Conservation (phyloP, 1,284 basidiomycete species). For the Cutaneotrichosporon sp. region DNA sequence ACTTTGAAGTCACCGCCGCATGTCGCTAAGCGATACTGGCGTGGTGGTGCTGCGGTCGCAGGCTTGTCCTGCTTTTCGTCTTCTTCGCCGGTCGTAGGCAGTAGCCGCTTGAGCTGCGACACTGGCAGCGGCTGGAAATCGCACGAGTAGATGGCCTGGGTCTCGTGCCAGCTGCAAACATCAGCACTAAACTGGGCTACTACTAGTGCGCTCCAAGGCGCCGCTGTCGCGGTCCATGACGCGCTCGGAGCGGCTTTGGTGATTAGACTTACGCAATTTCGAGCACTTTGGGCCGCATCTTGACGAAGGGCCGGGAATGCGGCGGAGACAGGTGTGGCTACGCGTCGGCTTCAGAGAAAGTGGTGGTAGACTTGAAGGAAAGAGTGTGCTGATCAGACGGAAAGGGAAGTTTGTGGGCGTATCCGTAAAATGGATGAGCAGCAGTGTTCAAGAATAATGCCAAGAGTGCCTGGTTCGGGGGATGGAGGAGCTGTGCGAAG, state of each 20-base stretch:
- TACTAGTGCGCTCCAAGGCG: not conserved
- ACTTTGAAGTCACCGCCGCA: constrained; percentile 97
- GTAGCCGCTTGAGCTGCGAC: constrained; percentile 49
- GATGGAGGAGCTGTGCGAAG: too few species aligned
- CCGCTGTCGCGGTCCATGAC: too few species aligned
- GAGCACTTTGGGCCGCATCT: constrained; percentile 47
- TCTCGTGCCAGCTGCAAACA: constrained; percentile 69
- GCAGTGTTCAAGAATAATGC: too few species aligned
- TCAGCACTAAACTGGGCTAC: not conserved
- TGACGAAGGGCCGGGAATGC: not conserved
- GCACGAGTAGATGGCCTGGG: constrained; percentile 84
- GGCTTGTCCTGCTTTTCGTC: constrained; percentile 24
- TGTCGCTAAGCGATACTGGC: constrained; percentile 81
- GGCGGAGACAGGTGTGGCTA: not conserved
- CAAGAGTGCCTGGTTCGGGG: too few species aligned
- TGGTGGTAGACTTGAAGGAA: not conserved
- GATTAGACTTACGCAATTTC: constrained; percentile 45
- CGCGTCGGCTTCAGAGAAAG: too few species aligned
- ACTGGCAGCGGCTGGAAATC: constrained; percentile 75
- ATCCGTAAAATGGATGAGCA: not conserved
- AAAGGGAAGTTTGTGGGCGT: not conserved
- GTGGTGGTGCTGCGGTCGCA: constrained; percentile 38
- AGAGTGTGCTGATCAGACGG: not conserved
- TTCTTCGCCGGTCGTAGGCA: constrained; percentile 37
- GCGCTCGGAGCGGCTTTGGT: not conserved